Percentiles rank a stretch among this genome's conserved stretches.
These are phyloP conservation scores for Magnusiomyces tetraspermus DNA, from an alignment of 1,139 yeast genomes.

Conservation along the genomic window DNA sequence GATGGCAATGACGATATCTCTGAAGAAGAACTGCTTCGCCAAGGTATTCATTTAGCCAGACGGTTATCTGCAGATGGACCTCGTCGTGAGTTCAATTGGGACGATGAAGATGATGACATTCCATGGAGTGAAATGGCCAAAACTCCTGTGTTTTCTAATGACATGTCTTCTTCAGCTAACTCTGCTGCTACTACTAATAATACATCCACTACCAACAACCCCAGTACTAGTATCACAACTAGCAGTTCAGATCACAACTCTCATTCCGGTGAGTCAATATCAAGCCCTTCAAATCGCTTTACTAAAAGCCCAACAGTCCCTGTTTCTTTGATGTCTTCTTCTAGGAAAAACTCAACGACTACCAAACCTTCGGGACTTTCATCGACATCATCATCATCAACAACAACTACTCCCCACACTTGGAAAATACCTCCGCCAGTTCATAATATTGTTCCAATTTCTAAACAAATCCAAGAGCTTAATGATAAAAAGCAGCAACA, in stretches of 20 bases:
- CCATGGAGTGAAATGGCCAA: background rate
- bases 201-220: background rate
- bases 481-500: slow-evolving; percentile 15
- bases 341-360: no score
- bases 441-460: slow-evolving; percentile 2
- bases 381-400: background rate
- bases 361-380: background rate
- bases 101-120: slow-evolving; percentile 34
- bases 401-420: background rate
- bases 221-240: no score
- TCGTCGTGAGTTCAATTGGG: slow-evolving; percentile 32
- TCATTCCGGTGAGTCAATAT: no score
- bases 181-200: background rate
- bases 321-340: no score
- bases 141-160: background rate
- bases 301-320: no score
- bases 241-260: no score
- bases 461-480: slow-evolving; percentile 5
- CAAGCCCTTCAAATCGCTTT: no score
- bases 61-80: slow-evolving; percentile 25
- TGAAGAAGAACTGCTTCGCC: slow-evolving; percentile 32
- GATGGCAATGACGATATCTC: slow-evolving; percentile 13
- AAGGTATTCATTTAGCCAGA: slow-evolving; percentile 32
- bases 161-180: background rate
- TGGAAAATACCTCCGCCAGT: slow-evolving; percentile 1